A percentile compares a stretch with the other conserved stretches of the same genome.
Conservation (phyloP, 225 moss, liverwort and hornwort genomes). For the Asterella californica region DNA sequence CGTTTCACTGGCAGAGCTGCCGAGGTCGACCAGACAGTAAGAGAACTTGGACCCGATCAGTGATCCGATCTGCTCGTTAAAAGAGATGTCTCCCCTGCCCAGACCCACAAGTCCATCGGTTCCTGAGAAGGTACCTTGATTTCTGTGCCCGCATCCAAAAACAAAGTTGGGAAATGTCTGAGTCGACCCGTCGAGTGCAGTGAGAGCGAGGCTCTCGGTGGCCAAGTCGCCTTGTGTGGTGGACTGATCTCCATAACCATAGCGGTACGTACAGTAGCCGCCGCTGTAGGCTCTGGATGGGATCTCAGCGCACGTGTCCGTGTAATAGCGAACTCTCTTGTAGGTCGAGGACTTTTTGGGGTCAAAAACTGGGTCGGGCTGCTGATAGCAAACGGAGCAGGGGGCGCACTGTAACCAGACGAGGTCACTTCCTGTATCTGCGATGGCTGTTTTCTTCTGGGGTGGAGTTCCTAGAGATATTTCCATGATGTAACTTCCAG, state of each 20-base stretch:
- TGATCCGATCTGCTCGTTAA: constrained; percentile 21
- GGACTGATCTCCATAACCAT: constrained; percentile 27
- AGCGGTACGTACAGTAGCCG: constrained; percentile 22
- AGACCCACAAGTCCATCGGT: constrained; percentile 31
- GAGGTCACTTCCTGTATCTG: constrained; percentile 35
- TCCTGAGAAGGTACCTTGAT: constrained; percentile 24
- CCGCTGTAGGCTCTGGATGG: constrained; percentile 14
- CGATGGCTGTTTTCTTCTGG: constrained; percentile 31
- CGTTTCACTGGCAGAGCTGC: constrained; percentile 13
- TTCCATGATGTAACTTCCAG: constrained; percentile 31
- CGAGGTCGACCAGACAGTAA: constrained; percentile 27
- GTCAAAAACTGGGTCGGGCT: constrained; percentile 18
- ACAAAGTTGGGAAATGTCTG: constrained; percentile 19
- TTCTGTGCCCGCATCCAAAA: constrained; percentile 26
- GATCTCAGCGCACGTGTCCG: constrained; percentile 15
- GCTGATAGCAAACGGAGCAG: constrained; percentile 17
- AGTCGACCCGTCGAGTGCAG: not conserved
- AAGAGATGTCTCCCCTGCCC: constrained; percentile 25
- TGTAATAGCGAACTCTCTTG: constrained; percentile 18
- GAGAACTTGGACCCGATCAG: constrained; percentile 25
- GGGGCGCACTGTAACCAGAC: constrained; percentile 32
- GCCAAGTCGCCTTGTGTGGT: constrained; percentile 24
- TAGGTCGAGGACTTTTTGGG: constrained; percentile 27
- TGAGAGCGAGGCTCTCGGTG: constrained; percentile 16
- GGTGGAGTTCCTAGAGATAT: constrained; percentile 29